Conservation (phyloP, 176 grass and related monocot species). For the Raddia distichophylla region DNA sequence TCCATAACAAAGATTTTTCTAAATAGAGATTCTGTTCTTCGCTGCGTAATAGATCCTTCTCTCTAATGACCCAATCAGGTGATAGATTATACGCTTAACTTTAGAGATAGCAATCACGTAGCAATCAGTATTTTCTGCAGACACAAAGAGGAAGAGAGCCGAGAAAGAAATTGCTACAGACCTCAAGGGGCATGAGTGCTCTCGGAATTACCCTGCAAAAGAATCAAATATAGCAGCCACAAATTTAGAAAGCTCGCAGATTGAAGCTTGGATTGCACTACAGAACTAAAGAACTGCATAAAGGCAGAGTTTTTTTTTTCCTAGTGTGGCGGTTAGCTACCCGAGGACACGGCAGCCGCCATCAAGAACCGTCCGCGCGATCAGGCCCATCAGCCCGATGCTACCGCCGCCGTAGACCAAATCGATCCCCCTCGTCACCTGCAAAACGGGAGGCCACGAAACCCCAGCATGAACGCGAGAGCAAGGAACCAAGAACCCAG, state of each 20-base stretch:
- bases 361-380: conserved; percentile 82
- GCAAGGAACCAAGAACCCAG: background rate
- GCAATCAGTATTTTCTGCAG: conserved; percentile 5
- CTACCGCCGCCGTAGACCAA: conserved; percentile 98
- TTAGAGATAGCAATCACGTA: conserved; percentile 16
- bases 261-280: background rate
- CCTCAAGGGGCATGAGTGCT: conserved; percentile 93
- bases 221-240: conserved; percentile 27
- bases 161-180: conserved; percentile 42
- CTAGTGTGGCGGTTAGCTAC: conserved; percentile 14
- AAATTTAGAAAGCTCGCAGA: background rate
- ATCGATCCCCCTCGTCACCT: conserved; percentile 78
- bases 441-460: conserved; percentile 13
- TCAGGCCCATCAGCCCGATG: conserved; percentile 92
- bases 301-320: background rate
- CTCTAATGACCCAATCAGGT: conserved; percentile 1
- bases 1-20: background rate
- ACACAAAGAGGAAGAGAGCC: background rate
- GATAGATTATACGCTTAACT: conserved; percentile 1
- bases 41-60: background rate
- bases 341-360: conserved; percentile 90
- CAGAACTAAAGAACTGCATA: background rate
- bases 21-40: background rate
- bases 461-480: conserved; percentile 23
- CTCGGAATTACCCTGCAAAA: conserved; percentile 83